These are phyloP conservation scores for Phaffia tasmanica DNA, from an alignment of 768 basidiomycete species.

Conservation along the genomic window DNA sequence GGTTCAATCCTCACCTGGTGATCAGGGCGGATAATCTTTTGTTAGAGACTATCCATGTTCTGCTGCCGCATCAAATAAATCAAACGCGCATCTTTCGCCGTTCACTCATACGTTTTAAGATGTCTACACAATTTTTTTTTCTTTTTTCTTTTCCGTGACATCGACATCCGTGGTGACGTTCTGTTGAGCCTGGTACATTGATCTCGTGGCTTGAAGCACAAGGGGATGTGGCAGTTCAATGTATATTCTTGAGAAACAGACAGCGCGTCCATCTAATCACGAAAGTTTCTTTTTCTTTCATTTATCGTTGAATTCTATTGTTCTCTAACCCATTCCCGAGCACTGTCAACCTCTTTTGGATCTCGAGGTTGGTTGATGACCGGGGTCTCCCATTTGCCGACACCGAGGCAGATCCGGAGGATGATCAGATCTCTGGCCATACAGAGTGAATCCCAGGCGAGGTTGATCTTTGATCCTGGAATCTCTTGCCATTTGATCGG, in stretches of 20 bases:
- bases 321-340: too few species aligned
- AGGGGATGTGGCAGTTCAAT: too few species aligned
- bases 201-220: too few species aligned
- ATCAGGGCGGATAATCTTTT: conserved; percentile 7
- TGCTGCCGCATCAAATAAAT: neutral
- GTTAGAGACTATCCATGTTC: neutral
- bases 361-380: neutral
- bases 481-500: conserved; percentile 91
- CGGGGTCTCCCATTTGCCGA: conserved; percentile 52
- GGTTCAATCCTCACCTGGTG: conserved; percentile 27
- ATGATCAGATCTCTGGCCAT: conserved; percentile 83
- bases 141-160: neutral
- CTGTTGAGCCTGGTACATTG: too few species aligned
- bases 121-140: neutral
- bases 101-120: neutral
- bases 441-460: conserved; percentile 69
- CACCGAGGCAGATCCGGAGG: conserved; percentile 64
- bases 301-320: too few species aligned
- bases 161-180: neutral
- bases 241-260: too few species aligned
- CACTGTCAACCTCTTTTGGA: too few species aligned
- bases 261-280: too few species aligned
- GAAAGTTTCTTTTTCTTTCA: too few species aligned
- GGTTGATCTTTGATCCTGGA: conserved; percentile 77
- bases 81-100: neutral